phyloP scores from a whole-genome alignment of 139 green algal genomes.

The Zygnema cylindricum region DNA sequence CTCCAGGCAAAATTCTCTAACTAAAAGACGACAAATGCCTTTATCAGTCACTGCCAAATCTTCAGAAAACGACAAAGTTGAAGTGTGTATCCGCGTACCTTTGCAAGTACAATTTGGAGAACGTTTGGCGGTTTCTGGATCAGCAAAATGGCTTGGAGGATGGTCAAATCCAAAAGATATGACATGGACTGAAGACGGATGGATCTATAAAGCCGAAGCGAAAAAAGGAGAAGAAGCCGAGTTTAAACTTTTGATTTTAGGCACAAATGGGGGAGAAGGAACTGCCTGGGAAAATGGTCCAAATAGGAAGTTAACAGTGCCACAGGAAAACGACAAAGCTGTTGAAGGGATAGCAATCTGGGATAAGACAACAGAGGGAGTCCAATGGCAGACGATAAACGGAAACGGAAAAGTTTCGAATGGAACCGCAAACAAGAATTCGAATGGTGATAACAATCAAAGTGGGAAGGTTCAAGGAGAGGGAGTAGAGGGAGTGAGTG shows the following conservation, averaged over 20 bases:
- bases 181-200: constrained; percentile 47
- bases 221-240: constrained; percentile 34
- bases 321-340: neutral
- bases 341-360: constrained; percentile 8
- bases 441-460: neutral
- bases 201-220: constrained; percentile 14
- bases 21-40: too few relatives aligned
- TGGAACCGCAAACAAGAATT: neutral
- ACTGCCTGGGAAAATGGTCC: constrained; percentile 31
- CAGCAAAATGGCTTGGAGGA: constrained; percentile 14
- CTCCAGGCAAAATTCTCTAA: too few relatives aligned
- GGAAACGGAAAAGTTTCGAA: neutral
- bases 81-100: too few relatives aligned
- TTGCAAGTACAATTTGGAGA: constrained; percentile 53
- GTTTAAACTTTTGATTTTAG: constrained; percentile 56
- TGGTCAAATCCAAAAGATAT: constrained; percentile 47
- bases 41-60: too few relatives aligned
- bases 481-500: constrained; percentile 28
- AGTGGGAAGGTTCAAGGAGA: constrained; percentile 5
- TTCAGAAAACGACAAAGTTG: too few relatives aligned
- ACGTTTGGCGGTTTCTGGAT: constrained; percentile 34
- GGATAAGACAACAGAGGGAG: neutral
- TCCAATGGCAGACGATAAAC: neutral
- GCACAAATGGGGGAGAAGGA: constrained; percentile 1
- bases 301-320: constrained; percentile 37